Conservation (phyloP, 1,139 yeast genomes). For the Lizanozyma gosingica region DNA sequence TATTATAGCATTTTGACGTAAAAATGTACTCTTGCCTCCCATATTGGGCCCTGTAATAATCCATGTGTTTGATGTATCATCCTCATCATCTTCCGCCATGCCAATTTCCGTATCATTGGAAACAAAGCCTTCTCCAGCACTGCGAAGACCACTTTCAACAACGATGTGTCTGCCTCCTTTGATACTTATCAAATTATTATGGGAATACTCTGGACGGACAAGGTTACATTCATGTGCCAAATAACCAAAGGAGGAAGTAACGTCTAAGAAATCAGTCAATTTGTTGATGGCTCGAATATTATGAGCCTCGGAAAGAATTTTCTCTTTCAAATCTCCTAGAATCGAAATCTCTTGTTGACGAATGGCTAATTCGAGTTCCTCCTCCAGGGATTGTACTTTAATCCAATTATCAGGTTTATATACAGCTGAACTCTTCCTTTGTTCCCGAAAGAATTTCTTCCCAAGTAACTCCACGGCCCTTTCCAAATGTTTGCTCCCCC, state of each 20-base stretch:
- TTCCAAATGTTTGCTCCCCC: constrained; percentile 21
- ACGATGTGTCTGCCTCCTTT: constrained; percentile 74
- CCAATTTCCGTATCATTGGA: constrained; percentile 47
- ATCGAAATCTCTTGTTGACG: constrained; percentile 36
- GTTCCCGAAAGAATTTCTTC: constrained; percentile 16
- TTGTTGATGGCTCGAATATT: constrained; percentile 38
- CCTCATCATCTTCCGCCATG: constrained; percentile 17
- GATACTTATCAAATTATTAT: constrained; percentile 37
- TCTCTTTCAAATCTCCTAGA: constrained; percentile 29
- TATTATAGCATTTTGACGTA: constrained; percentile 81
- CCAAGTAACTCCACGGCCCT: constrained; percentile 9
- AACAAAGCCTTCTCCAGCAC: constrained; percentile 43
- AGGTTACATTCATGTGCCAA: constrained; percentile 59
- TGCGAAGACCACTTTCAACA: constrained; percentile 68
- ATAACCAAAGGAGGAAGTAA: constrained; percentile 61
- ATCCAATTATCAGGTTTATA: constrained; percentile 28
- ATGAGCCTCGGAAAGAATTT: constrained; percentile 28
- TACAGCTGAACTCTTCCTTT: constrained; percentile 20
- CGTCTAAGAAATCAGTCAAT: constrained; percentile 61
- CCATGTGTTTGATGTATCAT: constrained; percentile 33
- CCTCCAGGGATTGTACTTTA: constrained; percentile 18
- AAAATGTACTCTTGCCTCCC: constrained; percentile 94
- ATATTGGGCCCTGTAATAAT: constrained; percentile 91
- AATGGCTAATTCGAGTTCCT: constrained; percentile 18
- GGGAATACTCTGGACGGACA: constrained; percentile 55